Evolutionary conservation across 2,329 filamentous ascomycete genomes (phyloP).

Genomic region (Aspergillus costaricaensis): DNA sequence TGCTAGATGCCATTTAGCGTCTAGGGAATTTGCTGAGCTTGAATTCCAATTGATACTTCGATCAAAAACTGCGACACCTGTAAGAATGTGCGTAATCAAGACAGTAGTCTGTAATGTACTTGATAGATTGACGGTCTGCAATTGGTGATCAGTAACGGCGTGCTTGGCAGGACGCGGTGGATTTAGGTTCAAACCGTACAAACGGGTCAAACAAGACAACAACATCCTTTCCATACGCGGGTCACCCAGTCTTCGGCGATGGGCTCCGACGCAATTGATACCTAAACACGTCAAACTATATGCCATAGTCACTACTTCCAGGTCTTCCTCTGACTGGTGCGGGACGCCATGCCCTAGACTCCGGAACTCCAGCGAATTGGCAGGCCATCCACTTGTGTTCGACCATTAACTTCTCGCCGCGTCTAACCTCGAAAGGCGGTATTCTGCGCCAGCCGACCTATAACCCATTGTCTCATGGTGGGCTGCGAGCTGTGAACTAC

Average conservation of each 20-base stretch:
- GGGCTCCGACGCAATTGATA: background rate
- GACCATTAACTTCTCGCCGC: constrained; percentile 2
- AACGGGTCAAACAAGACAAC: constrained; percentile 29
- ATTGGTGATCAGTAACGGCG: background rate
- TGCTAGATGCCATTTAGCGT: constrained; percentile 9
- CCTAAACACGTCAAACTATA: background rate
- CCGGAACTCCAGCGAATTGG: constrained; percentile 1
- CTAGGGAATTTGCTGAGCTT: constrained; percentile 7
- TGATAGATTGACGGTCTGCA: background rate
- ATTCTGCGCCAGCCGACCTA: background rate
- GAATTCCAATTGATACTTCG: background rate
- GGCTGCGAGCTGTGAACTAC: background rate
- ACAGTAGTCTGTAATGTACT: background rate
- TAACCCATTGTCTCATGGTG: background rate
- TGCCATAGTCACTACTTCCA: background rate
- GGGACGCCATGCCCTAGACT: constrained; percentile 13
- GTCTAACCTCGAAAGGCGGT: background rate
- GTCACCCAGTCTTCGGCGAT: background rate
- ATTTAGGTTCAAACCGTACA: constrained; percentile 21
- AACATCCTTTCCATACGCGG: constrained; percentile 15
- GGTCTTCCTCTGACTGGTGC: constrained; percentile 1
- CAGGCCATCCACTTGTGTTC: background rate
- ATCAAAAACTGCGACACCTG: no score
- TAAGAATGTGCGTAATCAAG: no score
- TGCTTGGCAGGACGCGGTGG: constrained; percentile 21